Base-by-base conservation (phyloP, 495 filamentous ascomycete genomes). In the Daldinia loculata region DNA sequence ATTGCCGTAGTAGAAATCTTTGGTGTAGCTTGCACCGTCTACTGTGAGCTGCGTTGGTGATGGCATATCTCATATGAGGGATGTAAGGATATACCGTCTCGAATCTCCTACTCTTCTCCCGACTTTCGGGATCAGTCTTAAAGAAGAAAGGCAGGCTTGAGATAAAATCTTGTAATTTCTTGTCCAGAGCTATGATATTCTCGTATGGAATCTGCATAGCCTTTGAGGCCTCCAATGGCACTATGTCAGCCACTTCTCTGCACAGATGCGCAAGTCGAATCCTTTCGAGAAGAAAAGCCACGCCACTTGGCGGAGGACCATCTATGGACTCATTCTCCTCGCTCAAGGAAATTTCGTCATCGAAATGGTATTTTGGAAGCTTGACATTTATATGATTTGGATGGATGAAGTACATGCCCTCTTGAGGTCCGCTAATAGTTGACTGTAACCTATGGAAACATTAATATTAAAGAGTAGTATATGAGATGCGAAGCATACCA, bases 361-460 rank as follows among this genome's bases (percentile, higher is more conserved):
- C 19, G 9, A 48, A 48, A 48, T 76, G 66, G 45, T 78, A 72
- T 56, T 64, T 71, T 2, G 83, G 84, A 59, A 75, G 66, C 2
- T 78, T 74, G 19, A 84, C 79, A 15, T 80, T 74, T 71, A 87
- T 80, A 32, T 86, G 83, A 12, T 74, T 67, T 2, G 80, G 81
- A 34, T 81, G 75, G 14, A 86, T 79, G 3, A 78, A 70, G 64
- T 86, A 87, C 6, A 78, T 84, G 61, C 80, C 80, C 51, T 86
- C 84, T 51, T 86, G 83, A 2, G 85, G 85, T n/a, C 84, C 84
- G 26, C 60, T 63, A n/a, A 67, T 43, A 14, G 67, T 30, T 38
- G 72, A 64, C 3, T 73, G 56, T 9, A 56, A 36, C 55, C 62
- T 63, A 43, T 6, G 19, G 38, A 38, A 17, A 39, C 5, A 39